phyloP scores from a whole-genome alignment of 495 filamentous ascomycete genomes.

The Penicillium bialowiezense region DNA sequence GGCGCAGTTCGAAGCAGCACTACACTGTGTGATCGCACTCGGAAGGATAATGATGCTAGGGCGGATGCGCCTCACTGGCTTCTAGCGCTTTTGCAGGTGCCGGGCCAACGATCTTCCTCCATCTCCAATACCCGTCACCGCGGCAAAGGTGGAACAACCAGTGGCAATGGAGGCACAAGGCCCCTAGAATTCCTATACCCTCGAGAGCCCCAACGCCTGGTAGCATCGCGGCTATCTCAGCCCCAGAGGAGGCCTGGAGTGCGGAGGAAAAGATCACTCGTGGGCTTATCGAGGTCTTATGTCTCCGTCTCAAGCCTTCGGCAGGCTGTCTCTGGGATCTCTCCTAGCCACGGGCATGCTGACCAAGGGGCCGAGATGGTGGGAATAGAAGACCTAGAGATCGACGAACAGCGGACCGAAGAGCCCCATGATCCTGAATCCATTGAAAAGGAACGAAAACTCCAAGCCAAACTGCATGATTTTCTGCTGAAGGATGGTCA shows the following conservation, averaged over 20 bases:
- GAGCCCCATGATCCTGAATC: neutral
- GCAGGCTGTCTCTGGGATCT: neutral
- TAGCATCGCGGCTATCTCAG: constrained; percentile 20
- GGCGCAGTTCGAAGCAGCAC: constrained; percentile 55
- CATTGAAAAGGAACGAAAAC: neutral
- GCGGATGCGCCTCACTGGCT: constrained; percentile 54
- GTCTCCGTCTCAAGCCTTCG: constrained; percentile 17
- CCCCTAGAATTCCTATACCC: constrained; percentile 47
- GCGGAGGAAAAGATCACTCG: constrained; percentile 25
- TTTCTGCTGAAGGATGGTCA: constrained; percentile 15
- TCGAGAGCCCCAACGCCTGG: constrained; percentile 20
- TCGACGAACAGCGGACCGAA: neutral
- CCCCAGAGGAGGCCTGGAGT: constrained; percentile 23
- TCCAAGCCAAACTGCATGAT: constrained; percentile 14
- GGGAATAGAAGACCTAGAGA: too few relatives aligned
- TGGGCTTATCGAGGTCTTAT: constrained; percentile 28
- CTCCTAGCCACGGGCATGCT: neutral
- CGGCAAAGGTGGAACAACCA: constrained; percentile 3
- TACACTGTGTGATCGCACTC: constrained; percentile 62
- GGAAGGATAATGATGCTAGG: constrained; percentile 59
- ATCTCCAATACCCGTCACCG: constrained; percentile 9
- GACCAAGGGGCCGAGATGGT: neutral
- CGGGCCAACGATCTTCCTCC: constrained; percentile 18
- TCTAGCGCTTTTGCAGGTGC: constrained; percentile 29
- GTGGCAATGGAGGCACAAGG: constrained; percentile 23